Base-by-base conservation (phyloP, 306 rosid species). In the Quercus alba region DNA sequence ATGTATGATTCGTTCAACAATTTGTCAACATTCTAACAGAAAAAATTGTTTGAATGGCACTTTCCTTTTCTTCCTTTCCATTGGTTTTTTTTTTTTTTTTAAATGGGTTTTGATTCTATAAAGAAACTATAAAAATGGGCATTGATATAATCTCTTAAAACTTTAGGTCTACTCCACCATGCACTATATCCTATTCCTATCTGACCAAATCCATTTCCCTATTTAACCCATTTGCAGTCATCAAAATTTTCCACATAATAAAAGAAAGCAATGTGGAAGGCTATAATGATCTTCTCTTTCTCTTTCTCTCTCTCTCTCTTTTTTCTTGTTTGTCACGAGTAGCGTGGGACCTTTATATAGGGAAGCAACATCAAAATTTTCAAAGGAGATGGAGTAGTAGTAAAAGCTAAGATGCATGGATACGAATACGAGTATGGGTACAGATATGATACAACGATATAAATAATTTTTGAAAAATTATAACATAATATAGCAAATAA, bases 361-460 rank as follows among this genome's bases (percentile, higher is more conserved):
- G 67, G 26, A 61, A 21, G 31, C 30, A 61, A 61, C 19, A 61
- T 61, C 67, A 25, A 57, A 57, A 21, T 10, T 21, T 61, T 61
- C 20, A 3, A 23, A 25, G 19, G 35, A 1, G 19, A 61, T 12
- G 35, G 35, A 11, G 7, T 61, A 12, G 33, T 2, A 12, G 5
- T 41, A 41, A 41, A 41, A 41, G 11, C 2, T 41, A 41, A 2
- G 11, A 2, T 41, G 3, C 12, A 41, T 0, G 1, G 0, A 38
- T 0, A 38, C 0, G 0, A 0, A 2, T 8, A 38, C 0, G 0
- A 0, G 0, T 6, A 38, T 6, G 0, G 0, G 0, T 8, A 38
- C 0, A 38, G 0, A 1, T 38, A 38, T 7, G 0, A 38, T 41
- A 41, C 46, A 8, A 8, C 0, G 1, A 41, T 0, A 41, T 41